phyloP scores from a whole-genome alignment of 2,329 filamentous ascomycete species.

The Paecilomyces dactylethromorphus region DNA sequence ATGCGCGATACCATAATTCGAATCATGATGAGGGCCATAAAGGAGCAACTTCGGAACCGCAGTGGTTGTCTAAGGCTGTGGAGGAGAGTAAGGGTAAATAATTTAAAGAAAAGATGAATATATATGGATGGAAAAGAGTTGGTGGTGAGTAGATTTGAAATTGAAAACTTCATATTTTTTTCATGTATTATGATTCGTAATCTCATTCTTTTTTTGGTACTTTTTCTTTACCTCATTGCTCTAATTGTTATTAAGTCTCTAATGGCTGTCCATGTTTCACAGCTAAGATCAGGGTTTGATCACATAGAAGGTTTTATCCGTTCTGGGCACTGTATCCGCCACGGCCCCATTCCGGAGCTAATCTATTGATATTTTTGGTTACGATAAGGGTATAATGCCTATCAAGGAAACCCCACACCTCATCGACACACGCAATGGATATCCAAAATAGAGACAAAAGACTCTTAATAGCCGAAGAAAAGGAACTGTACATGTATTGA shows the following conservation, averaged over 20 bases:
- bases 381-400: background rate
- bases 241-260: too few relatives aligned
- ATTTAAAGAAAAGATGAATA: constrained; percentile 1
- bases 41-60: constrained; percentile 40
- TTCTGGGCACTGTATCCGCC: background rate
- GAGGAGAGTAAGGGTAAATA: constrained; percentile 21
- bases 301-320: too few relatives aligned
- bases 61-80: constrained; percentile 33
- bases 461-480: background rate
- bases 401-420: background rate
- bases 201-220: background rate
- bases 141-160: background rate
- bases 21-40: constrained; percentile 32
- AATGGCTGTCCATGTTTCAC: too few relatives aligned
- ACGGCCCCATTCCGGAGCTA: background rate
- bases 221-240: too few relatives aligned
- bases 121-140: background rate
- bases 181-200: background rate
- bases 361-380: background rate
- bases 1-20: constrained; percentile 55
- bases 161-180: background rate
- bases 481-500: background rate
- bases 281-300: too few relatives aligned
- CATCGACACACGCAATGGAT: background rate
- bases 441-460: background rate